Conservation (phyloP, 2,329 filamentous ascomycete genomes). For the Xenosphaeropsis pyriputrescens region DNA sequence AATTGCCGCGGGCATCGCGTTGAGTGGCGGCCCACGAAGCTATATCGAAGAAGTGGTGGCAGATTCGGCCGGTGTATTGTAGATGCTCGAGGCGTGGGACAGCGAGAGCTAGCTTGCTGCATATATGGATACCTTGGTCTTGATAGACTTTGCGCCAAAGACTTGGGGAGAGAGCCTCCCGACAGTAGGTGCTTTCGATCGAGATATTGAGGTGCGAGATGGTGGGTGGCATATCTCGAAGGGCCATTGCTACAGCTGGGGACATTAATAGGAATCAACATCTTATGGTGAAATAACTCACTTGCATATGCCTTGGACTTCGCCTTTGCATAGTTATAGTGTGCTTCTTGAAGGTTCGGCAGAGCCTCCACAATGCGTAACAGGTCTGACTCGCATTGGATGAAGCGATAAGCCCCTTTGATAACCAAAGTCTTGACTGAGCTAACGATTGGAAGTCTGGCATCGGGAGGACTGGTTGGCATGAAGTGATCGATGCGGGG, state of each 20-base stretch:
- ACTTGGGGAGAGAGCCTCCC: slow-evolving; percentile 43
- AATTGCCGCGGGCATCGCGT: slow-evolving; percentile 25
- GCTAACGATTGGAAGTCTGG: slow-evolving; percentile 15
- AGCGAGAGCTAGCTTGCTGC: slow-evolving; percentile 43
- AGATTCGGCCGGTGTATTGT: slow-evolving; percentile 59
- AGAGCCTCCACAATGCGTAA: slow-evolving; percentile 43
- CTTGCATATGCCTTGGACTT: slow-evolving; percentile 54
- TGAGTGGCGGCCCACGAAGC: slow-evolving; percentile 31
- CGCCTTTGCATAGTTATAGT: slow-evolving; percentile 46
- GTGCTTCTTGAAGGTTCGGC: slow-evolving; percentile 44
- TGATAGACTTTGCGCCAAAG: slow-evolving; percentile 43
- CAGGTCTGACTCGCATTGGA: slow-evolving; percentile 49
- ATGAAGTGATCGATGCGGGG: slow-evolving; percentile 47
- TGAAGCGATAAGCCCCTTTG: slow-evolving; percentile 66
- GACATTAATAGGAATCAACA: neutral
- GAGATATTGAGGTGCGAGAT: slow-evolving; percentile 52
- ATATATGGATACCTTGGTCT: slow-evolving; percentile 44
- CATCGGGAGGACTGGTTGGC: neutral
- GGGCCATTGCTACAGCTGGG: slow-evolving; percentile 47
- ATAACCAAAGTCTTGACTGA: slow-evolving; percentile 54
- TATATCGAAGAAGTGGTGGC: slow-evolving; percentile 50
- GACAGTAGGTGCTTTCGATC: slow-evolving; percentile 57
- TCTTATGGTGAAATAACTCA: neutral
- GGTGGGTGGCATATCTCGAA: slow-evolving; percentile 39
- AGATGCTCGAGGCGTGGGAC: slow-evolving; percentile 51